Evolutionary conservation across 1,139 yeast species (phyloP), one percentile per base, ranked within the genome.

Genomic region (Debaryomyces subglobosus): DNA sequence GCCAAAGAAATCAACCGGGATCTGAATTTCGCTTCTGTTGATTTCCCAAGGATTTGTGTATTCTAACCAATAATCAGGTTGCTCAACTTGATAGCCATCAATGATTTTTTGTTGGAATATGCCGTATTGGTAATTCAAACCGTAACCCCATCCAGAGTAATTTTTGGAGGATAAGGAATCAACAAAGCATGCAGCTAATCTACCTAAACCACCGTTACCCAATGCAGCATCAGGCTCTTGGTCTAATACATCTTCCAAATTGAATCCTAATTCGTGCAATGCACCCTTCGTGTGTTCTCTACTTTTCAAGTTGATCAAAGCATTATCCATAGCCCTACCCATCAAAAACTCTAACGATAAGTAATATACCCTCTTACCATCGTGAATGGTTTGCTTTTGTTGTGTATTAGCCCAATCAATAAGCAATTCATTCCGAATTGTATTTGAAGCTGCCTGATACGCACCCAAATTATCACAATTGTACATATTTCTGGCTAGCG

Each of bases 91-190:
- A 69, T 89, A 89, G 13, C 97, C 97, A 62, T 92, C 90, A 56
- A 90, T 79, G 63, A 92, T 90, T 66, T 85, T 85, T 71, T 92
- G 98, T 59, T 90, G 82, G 71, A 92, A 92, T 59, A 92, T 92
- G 67, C 97, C 97, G 65, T 91, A 91, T 68, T 90, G 92, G 71
- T 91, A 91, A 64, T 96, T 85, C 58, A 91, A 76, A 51, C 97
- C 97, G 67, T 92, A 92, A 53, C 97, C 98, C 97, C 97, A 91
- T 46, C 96, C 96, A 29, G 96, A 91, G 67, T 89, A 89, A 66
- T 89, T 85, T 58, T 88, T 86, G 6, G 96, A 85, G 32, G 96
- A 84, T 63, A 92, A 74, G 1, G 97, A 89, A 71, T 92, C 97
- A 47, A 92, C 83, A 63, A 89, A 91, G 71, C 97, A 91, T 35